Conservation (phyloP, 1,284 basidiomycete species). For the Ustilago trichophora region DNA sequence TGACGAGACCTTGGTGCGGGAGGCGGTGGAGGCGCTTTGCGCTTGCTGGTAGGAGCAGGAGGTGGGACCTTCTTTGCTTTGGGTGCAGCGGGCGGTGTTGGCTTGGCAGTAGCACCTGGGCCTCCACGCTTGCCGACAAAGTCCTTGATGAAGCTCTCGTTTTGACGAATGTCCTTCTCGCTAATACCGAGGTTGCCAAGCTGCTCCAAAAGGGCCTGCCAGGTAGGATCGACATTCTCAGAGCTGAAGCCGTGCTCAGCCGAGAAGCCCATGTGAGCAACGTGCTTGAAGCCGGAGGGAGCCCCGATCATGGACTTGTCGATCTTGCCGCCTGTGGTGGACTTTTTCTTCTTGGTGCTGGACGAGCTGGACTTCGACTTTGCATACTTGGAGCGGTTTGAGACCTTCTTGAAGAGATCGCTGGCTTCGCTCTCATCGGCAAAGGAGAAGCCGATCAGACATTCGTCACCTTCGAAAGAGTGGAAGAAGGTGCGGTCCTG, state of each 20-base stretch:
- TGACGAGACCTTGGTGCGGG: constrained; percentile 48
- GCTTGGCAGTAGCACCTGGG: constrained; percentile 23
- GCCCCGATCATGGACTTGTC: constrained; percentile 91
- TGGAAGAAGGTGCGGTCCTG: constrained; percentile 92
- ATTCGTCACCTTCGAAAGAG: constrained; percentile 87
- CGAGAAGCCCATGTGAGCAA: constrained; percentile 95
- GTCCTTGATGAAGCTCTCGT: constrained; percentile 88
- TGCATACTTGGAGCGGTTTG: constrained; percentile 74
- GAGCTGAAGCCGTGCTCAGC: constrained; percentile 84
- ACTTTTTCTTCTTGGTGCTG: constrained; percentile 69
- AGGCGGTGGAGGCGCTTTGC: constrained; percentile 60
- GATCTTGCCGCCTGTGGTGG: constrained; percentile 72
- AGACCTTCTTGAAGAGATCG: constrained; percentile 88
- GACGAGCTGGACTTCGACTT: constrained; percentile 53
- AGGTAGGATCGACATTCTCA: constrained; percentile 88
- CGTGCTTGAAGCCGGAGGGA: constrained; percentile 82
- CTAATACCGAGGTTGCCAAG: constrained; percentile 76
- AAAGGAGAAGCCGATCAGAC: constrained; percentile 90
- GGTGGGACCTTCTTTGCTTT: constrained; percentile 73
- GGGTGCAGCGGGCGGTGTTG: constrained; percentile 66
- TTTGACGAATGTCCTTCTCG: constrained; percentile 73
- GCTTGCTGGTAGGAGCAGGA: constrained; percentile 66
- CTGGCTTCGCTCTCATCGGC: constrained; percentile 86
- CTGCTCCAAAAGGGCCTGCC: constrained; percentile 80
- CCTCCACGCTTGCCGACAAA: constrained; percentile 76